Evolutionary conservation across 164 flowering plant species (phyloP).

Genomic region (Hamamelis virginiana): DNA sequence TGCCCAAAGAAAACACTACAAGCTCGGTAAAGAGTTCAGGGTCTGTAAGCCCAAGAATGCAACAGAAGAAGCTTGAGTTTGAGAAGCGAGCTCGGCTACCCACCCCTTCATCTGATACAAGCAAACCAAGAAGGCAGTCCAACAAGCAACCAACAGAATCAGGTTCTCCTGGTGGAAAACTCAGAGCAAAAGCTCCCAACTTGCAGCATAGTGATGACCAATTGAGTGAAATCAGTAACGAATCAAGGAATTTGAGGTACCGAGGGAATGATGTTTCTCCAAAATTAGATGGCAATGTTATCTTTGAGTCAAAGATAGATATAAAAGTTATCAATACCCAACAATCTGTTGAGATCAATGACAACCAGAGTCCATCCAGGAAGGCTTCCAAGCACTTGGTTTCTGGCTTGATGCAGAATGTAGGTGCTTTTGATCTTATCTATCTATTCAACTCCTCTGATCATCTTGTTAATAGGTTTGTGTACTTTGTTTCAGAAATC

Average conservation of each 20-base stretch:
- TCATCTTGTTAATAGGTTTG: constrained; percentile 1
- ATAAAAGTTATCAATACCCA: constrained; percentile 39
- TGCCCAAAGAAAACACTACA: constrained; percentile 40
- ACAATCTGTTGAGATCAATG: constrained; percentile 29
- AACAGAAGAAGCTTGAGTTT: constrained; percentile 62
- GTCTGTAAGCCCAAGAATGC: constrained; percentile 71
- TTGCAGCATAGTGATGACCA: constrained; percentile 48
- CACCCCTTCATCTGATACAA: constrained; percentile 57
- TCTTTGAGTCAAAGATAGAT: constrained; percentile 39
- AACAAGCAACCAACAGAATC: constrained; percentile 43
- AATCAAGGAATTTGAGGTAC: constrained; percentile 47
- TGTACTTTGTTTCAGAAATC: constrained; percentile 28
- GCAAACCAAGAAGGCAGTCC: constrained; percentile 51
- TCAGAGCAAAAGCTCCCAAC: constrained; percentile 35
- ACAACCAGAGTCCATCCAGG: constrained; percentile 28
- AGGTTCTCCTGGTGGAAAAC: constrained; percentile 64
- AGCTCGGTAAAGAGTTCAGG: constrained; percentile 45
- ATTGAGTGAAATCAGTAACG: constrained; percentile 50
- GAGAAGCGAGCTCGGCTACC: constrained; percentile 64
- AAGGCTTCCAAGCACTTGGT: constrained; percentile 16
- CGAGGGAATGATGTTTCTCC: constrained; percentile 47
- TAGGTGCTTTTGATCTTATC: constrained; percentile 13
- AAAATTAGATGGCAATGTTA: constrained; percentile 39
- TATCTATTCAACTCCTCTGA: not conserved
- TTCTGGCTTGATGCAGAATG: constrained; percentile 23